phyloP scores from a whole-genome alignment of 257 asterid species.

The Buddleja alternifolia region DNA sequence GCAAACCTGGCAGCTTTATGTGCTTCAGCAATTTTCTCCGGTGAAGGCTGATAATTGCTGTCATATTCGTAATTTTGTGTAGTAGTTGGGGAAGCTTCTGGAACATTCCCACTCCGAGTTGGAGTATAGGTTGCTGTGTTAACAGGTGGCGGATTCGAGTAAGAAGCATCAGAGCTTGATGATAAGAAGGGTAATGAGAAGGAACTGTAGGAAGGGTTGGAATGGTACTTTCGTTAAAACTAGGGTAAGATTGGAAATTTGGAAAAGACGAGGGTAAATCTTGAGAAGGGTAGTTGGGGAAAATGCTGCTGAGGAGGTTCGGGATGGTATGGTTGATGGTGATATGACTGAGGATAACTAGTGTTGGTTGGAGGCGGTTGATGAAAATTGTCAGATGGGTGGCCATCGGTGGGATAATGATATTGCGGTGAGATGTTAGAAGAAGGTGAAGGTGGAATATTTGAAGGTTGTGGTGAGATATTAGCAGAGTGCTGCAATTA shows the following conservation, averaged over 20 bases:
- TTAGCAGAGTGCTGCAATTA: constrained; percentile 37
- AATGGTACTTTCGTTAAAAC: constrained; percentile 57
- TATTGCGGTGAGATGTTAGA: constrained; percentile 41
- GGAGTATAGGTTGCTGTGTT: constrained; percentile 38
- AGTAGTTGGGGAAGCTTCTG: constrained; percentile 45
- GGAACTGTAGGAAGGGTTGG: constrained; percentile 66
- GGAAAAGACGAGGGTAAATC: constrained; percentile 44
- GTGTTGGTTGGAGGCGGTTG: constrained; percentile 48
- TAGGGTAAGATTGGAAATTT: constrained; percentile 65
- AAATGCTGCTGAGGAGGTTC: constrained; percentile 39
- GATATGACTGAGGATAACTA: constrained; percentile 42
- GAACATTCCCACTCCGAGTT: constrained; percentile 43
- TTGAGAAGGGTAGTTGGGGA: constrained; percentile 53
- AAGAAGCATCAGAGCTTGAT: constrained; percentile 55
- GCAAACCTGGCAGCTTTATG: constrained; percentile 89
- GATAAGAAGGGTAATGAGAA: constrained; percentile 55
- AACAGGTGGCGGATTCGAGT: constrained; percentile 46
- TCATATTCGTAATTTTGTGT: constrained; percentile 50
- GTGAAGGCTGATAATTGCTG: constrained; percentile 66
- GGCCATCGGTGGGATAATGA: constrained; percentile 20
- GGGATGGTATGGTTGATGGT: constrained; percentile 43
- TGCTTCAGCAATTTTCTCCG: constrained; percentile 78
- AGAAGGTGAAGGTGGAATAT: constrained; percentile 31
- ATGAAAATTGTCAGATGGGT: constrained; percentile 32
- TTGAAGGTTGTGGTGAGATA: constrained; percentile 40